phyloP scores from a whole-genome alignment of 176 grass and related monocot genomes.

The Dactylis glomerata region DNA sequence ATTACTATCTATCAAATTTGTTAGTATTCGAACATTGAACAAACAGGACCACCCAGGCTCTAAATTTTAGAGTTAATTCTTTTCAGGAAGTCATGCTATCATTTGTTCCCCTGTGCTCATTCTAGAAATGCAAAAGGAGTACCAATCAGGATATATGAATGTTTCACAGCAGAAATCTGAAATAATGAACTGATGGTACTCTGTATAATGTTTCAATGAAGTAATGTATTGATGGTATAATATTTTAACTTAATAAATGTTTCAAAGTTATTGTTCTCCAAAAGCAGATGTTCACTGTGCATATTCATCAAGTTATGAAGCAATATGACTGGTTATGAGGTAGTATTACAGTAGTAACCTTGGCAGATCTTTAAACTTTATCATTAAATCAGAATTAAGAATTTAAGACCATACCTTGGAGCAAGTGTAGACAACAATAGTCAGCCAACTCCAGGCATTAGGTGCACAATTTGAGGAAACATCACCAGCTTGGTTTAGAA shows the following conservation, averaged over 20 bases:
- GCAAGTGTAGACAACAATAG: slow-evolving; percentile 73
- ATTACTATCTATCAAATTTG: not conserved
- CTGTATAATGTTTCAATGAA: no score
- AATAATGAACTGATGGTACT: not conserved
- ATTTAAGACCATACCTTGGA: slow-evolving; percentile 43
- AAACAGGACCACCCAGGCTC: not conserved
- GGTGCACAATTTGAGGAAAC: slow-evolving; percentile 55
- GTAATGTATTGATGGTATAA: not conserved
- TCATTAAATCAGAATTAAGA: slow-evolving; percentile 4
- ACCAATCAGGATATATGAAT: not conserved
- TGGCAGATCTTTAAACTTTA: not conserved
- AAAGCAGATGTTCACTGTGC: not conserved
- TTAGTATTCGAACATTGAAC: not conserved
- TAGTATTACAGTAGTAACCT: not conserved
- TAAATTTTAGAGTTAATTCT: slow-evolving; percentile 7
- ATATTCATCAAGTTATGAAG: not conserved
- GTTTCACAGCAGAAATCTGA: not conserved
- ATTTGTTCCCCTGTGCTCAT: not conserved
- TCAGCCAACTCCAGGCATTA: slow-evolving; percentile 81
- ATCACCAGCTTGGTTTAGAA: slow-evolving; percentile 66
- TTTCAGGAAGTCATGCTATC: not conserved
- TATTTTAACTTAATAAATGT: not conserved
- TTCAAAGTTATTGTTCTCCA: not conserved
- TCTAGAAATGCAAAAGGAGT: not conserved
- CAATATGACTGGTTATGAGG: not conserved